Conservation (phyloP, 2,329 filamentous ascomycete species). For the Venturia nashicola region DNA sequence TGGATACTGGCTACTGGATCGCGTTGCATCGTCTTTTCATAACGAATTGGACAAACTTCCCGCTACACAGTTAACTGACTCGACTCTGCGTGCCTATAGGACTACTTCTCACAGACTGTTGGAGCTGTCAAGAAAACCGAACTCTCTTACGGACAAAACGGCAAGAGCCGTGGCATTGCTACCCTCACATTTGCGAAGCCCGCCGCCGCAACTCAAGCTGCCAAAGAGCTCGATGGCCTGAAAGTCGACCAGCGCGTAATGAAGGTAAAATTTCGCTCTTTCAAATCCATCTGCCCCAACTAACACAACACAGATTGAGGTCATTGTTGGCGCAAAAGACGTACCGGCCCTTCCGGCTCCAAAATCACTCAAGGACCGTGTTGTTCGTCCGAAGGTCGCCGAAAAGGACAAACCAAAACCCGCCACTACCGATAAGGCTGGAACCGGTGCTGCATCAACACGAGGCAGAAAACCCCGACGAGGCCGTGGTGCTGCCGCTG, state of each 20-base stretch:
- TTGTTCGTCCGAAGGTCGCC: slow-evolving; percentile 46
- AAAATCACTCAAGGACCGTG: slow-evolving; percentile 72
- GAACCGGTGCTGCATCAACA: slow-evolving; percentile 20
- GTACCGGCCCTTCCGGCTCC: slow-evolving; percentile 55
- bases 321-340: slow-evolving; percentile 68
- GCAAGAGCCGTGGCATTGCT: slow-evolving; percentile 81
- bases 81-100: slow-evolving; percentile 54
- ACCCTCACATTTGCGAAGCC: slow-evolving; percentile 75
- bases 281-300: not conserved
- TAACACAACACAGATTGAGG: slow-evolving; percentile 56
- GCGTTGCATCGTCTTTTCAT: slow-evolving; percentile 7
- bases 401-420: slow-evolving; percentile 59
- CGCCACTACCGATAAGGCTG: slow-evolving; percentile 47
- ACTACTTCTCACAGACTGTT: slow-evolving; percentile 84
- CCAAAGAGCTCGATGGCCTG: slow-evolving; percentile 72
- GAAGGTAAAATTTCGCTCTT: slow-evolving; percentile 49
- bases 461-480: slow-evolving; percentile 16
- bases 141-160: slow-evolving; percentile 85
- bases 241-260: slow-evolving; percentile 83
- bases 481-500: slow-evolving; percentile 13
- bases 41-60: not conserved
- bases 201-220: slow-evolving; percentile 74
- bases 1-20: not conserved
- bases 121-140: slow-evolving; percentile 85
- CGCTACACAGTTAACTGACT: slow-evolving; percentile 47